phyloP scores from a whole-genome alignment of 2,329 filamentous ascomycete genomes.

The Fusarium foetens region DNA sequence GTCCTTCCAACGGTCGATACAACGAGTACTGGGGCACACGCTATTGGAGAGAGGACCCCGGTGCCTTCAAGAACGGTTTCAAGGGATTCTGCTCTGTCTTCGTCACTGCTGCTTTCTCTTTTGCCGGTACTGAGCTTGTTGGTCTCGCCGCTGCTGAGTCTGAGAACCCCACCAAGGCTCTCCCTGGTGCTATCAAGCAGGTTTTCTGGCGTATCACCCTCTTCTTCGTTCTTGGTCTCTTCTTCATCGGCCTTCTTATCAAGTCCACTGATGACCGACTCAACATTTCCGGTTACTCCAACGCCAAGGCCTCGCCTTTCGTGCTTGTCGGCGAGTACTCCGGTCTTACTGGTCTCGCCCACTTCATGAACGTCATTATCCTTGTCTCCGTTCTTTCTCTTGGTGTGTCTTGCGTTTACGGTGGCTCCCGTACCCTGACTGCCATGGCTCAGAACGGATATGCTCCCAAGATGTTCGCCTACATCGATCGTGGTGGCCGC shows the following conservation, averaged over 20 bases:
- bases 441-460: slow-evolving; percentile 65
- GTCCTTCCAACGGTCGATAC: slow-evolving; percentile 58
- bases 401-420: slow-evolving; percentile 65
- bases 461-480: slow-evolving; percentile 63
- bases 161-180: slow-evolving; percentile 72
- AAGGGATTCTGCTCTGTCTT: slow-evolving; percentile 76
- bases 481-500: slow-evolving; percentile 64
- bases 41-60: slow-evolving; percentile 48
- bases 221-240: slow-evolving; percentile 61
- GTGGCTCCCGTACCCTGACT: slow-evolving; percentile 64
- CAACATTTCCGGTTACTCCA: slow-evolving; percentile 40
- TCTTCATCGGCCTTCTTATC: slow-evolving; percentile 60
- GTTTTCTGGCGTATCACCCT: slow-evolving; percentile 65
- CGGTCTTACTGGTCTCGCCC: slow-evolving; percentile 58
- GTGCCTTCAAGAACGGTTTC: slow-evolving; percentile 75
- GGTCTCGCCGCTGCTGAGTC: slow-evolving; percentile 77
- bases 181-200: slow-evolving; percentile 84
- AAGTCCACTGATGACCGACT: slow-evolving; percentile 57
- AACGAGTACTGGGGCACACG: slow-evolving; percentile 56
- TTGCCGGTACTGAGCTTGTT: slow-evolving; percentile 75
- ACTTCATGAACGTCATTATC: slow-evolving; percentile 66
- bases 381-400: slow-evolving; percentile 65
- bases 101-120: slow-evolving; percentile 77
- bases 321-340: slow-evolving; percentile 63
- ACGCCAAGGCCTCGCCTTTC: slow-evolving; percentile 58